Base-by-base conservation (phyloP, 1,139 yeast species). In the Magnusiomyces sp. region DNA sequence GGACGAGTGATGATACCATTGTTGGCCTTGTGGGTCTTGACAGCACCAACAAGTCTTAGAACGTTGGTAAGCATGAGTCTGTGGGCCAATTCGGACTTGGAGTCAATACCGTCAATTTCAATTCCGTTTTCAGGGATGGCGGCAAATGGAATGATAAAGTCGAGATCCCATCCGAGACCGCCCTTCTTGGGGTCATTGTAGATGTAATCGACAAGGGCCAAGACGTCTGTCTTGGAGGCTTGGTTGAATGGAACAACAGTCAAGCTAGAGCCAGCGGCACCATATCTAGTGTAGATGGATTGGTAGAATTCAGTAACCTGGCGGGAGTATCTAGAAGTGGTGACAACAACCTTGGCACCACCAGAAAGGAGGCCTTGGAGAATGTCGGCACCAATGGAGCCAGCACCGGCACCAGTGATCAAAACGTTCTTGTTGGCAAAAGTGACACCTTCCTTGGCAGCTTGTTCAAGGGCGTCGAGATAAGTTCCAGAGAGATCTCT, bases 51-150 rank as follows among this genome's bases (percentile, higher is more conserved):
- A 62, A 92, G 77, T 72, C 98, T 83, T 69, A 90, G 77, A 64
- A 92, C 75, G 75, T 92, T 92, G 64, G 97, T 92, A 71, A 92
- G 79, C 98, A 92, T 92, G 62, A 92, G 86, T 74, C 98, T 84
- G 73, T 92, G 98, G 55, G 98, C 97, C 63, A 92, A 80, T 74
- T 92, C 98, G 51, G 97, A 88, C 71, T 81, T 87, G 52, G 97
- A 90, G 65, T 88, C 97, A 62, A 92, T 85, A 67, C 79, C 79
- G 65, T 89, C 96, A 65, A 92, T 72, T 69, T 95, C 97, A 64
- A 89, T 87, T 66, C 98, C 98, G 67, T 88, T 88, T 75, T 92
- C 98, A 61, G 98, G 97, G 63, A 92, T 90, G 56, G 98, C 98
- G 58, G 97, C 98, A 31, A 41, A 41, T n/a, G n/a, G 98, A 70